Conservation (phyloP, 495 filamentous ascomycete genomes). For the Penicillium canescens region DNA sequence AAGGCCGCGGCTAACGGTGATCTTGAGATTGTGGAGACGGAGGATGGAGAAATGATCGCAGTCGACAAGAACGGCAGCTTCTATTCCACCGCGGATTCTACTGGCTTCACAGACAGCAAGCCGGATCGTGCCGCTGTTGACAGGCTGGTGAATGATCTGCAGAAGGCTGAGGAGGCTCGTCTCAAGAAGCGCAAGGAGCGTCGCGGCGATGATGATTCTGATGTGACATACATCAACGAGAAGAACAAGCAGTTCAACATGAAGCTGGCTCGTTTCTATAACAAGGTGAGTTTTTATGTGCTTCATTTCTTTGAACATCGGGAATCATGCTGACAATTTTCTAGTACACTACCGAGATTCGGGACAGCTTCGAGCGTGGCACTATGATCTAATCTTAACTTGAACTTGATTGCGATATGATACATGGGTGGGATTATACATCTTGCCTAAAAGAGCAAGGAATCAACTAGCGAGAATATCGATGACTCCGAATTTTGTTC, state of each 20-base stretch:
- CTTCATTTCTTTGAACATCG: not conserved
- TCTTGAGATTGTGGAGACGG: constrained; percentile 89
- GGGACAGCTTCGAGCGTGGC: constrained; percentile 96
- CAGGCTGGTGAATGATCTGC: constrained; percentile 78
- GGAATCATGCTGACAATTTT: constrained; percentile 30
- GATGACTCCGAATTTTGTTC: not conserved
- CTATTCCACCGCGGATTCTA: constrained; percentile 81
- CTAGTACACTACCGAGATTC: constrained; percentile 91
- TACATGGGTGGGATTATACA: constrained; percentile 21
- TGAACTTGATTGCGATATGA: constrained; percentile 20
- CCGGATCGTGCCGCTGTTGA: constrained; percentile 91
- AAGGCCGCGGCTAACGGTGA: constrained; percentile 76
- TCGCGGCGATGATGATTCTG: constrained; percentile 72
- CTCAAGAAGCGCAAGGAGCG: constrained; percentile 83
- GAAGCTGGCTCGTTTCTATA: constrained; percentile 92
- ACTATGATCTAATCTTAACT: constrained; percentile 56
- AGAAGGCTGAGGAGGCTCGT: constrained; percentile 82
- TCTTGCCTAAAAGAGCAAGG: constrained; percentile 2
- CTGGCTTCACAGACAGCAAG: constrained; percentile 79
- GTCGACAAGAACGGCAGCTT: constrained; percentile 88
- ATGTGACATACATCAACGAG: constrained; percentile 99
- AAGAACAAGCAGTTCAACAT: constrained; percentile 99
- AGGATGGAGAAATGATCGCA: constrained; percentile 90
- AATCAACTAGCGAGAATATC: constrained; percentile 3
- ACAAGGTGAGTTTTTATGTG: constrained; percentile 63